Percentiles rank a stretch among this genome's conserved stretches.
Evolutionary conservation across 352 stramenopile genomes (phyloP).

Genomic region (Phytophthora idaei): DNA sequence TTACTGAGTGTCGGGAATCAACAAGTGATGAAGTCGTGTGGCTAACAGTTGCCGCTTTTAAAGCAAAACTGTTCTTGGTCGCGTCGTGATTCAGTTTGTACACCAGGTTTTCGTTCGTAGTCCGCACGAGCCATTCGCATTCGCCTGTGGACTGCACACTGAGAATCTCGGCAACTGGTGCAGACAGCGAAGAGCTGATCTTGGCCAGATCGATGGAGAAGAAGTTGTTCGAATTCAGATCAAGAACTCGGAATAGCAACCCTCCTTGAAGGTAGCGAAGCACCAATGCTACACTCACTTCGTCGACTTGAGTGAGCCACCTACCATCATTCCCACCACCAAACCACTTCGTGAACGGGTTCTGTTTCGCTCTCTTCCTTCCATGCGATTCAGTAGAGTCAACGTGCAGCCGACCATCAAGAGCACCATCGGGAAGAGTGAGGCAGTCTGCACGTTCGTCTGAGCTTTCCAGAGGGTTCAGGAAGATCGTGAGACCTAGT

Average conservation of each 20-base stretch:
- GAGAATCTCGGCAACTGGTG: slow-evolving; percentile 31
- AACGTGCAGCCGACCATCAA: slow-evolving; percentile 54
- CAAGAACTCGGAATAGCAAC: slow-evolving; percentile 62
- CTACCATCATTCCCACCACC: slow-evolving; percentile 14
- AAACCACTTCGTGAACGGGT: slow-evolving; percentile 64
- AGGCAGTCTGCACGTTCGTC: slow-evolving; percentile 60
- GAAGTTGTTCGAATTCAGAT: slow-evolving; percentile 44
- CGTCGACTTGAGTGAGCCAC: slow-evolving; percentile 31
- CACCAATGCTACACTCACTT: slow-evolving; percentile 39
- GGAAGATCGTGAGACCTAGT: slow-evolving; percentile 52
- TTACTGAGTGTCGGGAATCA: slow-evolving; percentile 42
- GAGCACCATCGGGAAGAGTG: slow-evolving; percentile 54
- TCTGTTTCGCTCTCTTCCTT: slow-evolving; percentile 25
- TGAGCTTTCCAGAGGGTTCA: slow-evolving; percentile 40
- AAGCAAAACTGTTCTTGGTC: slow-evolving; percentile 31
- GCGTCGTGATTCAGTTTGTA: slow-evolving; percentile 36
- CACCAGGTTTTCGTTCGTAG: slow-evolving; percentile 39
- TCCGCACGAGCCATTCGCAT: slow-evolving; percentile 61
- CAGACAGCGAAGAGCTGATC: slow-evolving; percentile 6
- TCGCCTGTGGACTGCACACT: slow-evolving; percentile 44
- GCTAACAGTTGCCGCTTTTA: slow-evolving; percentile 36
- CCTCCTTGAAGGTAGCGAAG: slow-evolving; percentile 59
- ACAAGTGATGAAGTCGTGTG: background rate
- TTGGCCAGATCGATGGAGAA: slow-evolving; percentile 55
- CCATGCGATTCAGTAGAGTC: slow-evolving; percentile 7